Evolutionary conservation across 169 alveolate genomes (phyloP).

Genomic region (Plasmodium gaboni): DNA sequence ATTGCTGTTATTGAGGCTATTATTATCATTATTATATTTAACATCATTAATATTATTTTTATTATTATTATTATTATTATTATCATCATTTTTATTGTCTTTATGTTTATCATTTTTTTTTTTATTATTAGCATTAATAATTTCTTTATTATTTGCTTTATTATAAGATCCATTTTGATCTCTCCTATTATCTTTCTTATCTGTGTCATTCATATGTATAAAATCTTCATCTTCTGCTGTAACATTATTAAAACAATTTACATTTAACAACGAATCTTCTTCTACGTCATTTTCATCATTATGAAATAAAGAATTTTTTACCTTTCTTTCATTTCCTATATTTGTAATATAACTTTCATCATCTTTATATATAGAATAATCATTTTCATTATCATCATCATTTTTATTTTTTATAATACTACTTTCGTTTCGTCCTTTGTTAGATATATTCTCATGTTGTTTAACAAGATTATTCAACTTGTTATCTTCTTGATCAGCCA

Average conservation of each 20-base stretch:
- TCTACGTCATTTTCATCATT: background rate
- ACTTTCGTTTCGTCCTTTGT: background rate
- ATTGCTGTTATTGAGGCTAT: background rate
- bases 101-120: background rate
- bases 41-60: background rate
- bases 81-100: background rate
- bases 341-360: background rate
- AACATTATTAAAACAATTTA: background rate
- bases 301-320: background rate
- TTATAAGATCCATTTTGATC: background rate
- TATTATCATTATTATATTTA: background rate
- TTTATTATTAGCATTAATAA: background rate
- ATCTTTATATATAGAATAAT: background rate
- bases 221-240: background rate
- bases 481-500: background rate
- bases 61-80: background rate
- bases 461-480: too few relatives aligned
- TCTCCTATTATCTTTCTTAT: background rate
- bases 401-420: background rate
- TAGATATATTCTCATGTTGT: too few relatives aligned
- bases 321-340: background rate
- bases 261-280: background rate
- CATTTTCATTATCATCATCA: background rate
- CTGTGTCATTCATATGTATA: background rate
- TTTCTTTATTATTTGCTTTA: background rate